Evolutionary conservation across 1,284 basidiomycete genomes (phyloP), one percentile per base, ranked within the genome.

Genomic region (Inonotus obliquus): DNA sequence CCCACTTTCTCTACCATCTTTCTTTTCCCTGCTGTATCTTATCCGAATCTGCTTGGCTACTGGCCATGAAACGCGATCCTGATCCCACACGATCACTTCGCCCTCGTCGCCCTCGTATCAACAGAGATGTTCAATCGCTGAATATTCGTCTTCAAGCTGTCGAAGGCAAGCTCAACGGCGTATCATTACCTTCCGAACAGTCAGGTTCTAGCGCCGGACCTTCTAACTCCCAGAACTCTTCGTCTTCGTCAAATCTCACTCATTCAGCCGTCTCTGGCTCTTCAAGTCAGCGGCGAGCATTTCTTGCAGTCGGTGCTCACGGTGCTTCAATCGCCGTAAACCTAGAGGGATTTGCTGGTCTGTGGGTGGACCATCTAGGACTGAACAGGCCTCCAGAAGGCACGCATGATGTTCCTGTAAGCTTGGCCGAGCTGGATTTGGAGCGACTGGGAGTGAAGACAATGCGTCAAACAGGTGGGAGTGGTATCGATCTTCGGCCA

Each of bases 61-160:
- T 35, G 29, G 5, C 51, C 4, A 52, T 17, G 5, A 23, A 17
- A 1, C 47, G 13, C 32, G 23, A 9, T 9, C 6, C 17, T 25
- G 27, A 27, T 9, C 45, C 19, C 35, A 11, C 32, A 27, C 23
- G 19, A 45, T 14, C 9, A 29, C 25, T 10, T 19, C 39, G 37
- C 21, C 52, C 39, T 17, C 37, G 44, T 13, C 57, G 49, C 13
- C 56, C 35, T 29, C 60, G 60, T 35, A 39, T 61, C 9, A 60
- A 21, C 67, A 88, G 86, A 57, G 89, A 91, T 72, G 78, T 92
- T 1, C 89, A 91, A 69, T 89, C 88, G 1, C 78, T 92, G 38
- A 88, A 91, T 69, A 91, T 91, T 70, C 82, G 89, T 9, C 79
- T 91, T 29, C 81, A 87, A 39, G 79, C 82, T 62, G 79, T 90